Base-by-base conservation (phyloP, 495 filamentous ascomycete genomes). In the Lophium mytilinum region DNA sequence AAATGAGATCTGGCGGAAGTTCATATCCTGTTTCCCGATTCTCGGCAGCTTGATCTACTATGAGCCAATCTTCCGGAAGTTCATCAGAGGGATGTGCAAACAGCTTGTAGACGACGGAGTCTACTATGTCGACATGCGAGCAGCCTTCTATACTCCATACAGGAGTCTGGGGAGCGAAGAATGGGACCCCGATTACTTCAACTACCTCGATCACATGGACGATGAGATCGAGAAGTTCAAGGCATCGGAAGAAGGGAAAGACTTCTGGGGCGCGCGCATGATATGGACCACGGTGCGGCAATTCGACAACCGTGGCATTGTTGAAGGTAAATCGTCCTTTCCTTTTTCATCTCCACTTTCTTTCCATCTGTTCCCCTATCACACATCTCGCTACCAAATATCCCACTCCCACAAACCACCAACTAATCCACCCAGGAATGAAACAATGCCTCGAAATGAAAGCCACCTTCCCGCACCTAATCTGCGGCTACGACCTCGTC, bases 401-500 rank as follows among this genome's bases (percentile, higher is more conserved):
- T 12, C 42, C 12, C 34, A 18, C 18, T 39, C 24, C 35, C 10
- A 53, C 21, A 6, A 24, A 18, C 45, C 10, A 15, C 50, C 33
- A 30, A 56, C 58, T 50, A 15, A 48, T 9, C 21, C 11, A 41
- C 17, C 37, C 21, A 70, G 68, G 76, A 63, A 95, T 96, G 89
- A 85, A 89, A 58, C 69, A 88, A 50, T 96, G 92, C 64, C 88
- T 97, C 61, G 75, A 75, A 14, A 80, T 86, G 57, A 96, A 96
- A 66, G 69, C 83, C 37, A 72, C 77, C n/a, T 90, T 84, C 63
- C 90, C 92, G 1, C 75, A 87, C 36, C 73, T 91, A 1, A 82
- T 98, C 58, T 84, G 85, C 24, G 93, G 93, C 15, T 96, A 86
- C 71, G 93, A 96, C 70, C 66, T 95, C 12, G 89, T 94, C 9